These are phyloP conservation scores for Trichoderma sp. DNA, from an alignment of 2,329 filamentous ascomycete genomes.

Conservation along the genomic window DNA sequence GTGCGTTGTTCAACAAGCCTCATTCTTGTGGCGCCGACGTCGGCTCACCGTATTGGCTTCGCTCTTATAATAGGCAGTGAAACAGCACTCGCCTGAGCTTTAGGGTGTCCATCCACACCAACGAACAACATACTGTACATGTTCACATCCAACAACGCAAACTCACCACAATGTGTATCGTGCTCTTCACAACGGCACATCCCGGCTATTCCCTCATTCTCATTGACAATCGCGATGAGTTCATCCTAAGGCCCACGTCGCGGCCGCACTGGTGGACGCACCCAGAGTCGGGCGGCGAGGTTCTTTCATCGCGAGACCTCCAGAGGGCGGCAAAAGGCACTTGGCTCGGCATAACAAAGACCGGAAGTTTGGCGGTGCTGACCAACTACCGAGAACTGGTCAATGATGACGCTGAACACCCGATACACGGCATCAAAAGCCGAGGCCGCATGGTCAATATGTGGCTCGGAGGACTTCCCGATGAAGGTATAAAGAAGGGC, in stretches of 20 bases:
- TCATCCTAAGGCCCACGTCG: conserved; percentile 61
- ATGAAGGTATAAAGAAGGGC: conserved; percentile 49
- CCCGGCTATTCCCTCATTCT: conserved; percentile 72
- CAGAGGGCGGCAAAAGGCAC: conserved; percentile 61
- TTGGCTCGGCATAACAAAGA: conserved; percentile 62
- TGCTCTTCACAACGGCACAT: conserved; percentile 70
- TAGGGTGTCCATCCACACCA: not conserved
- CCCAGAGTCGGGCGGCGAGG: conserved; percentile 38
- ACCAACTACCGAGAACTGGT: conserved; percentile 64
- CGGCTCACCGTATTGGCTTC: not conserved
- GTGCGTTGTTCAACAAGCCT: not conserved
- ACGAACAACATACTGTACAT: not conserved
- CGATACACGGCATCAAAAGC: conserved; percentile 54
- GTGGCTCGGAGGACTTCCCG: conserved; percentile 52
- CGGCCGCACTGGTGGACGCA: conserved; percentile 63
- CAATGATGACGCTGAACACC: conserved; percentile 45
- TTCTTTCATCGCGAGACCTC: conserved; percentile 61
- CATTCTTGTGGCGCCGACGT: conserved; percentile 6
- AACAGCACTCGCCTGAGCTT: not conserved
- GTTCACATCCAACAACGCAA: not conserved
- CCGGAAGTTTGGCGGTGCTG: conserved; percentile 60
- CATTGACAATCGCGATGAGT: conserved; percentile 76
- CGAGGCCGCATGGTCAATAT: conserved; percentile 63
- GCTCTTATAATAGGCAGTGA: not conserved
- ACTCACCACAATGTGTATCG: conserved; percentile 65